Conservation (phyloP, 2,329 filamentous ascomycete genomes). For the Fonsecaea pugnacius region DNA sequence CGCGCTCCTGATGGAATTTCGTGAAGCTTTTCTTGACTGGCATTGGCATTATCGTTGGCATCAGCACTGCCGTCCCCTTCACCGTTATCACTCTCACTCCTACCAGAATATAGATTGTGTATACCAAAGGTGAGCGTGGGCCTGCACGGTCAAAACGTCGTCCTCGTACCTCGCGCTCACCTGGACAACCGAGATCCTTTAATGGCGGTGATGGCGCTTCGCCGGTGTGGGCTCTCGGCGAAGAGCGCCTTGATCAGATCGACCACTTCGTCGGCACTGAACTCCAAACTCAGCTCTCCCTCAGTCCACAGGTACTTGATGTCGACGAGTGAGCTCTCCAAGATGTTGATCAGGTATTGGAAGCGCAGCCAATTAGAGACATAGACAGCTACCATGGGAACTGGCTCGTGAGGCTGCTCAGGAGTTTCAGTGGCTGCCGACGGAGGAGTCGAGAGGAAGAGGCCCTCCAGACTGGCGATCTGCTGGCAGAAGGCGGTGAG, state of each 20-base stretch:
- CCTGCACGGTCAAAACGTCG: background rate
- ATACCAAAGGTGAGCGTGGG: background rate
- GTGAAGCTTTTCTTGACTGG: no score
- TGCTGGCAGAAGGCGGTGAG: slow-evolving; percentile 62
- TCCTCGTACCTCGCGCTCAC: background rate
- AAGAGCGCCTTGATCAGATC: slow-evolving; percentile 68
- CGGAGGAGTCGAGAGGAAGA: slow-evolving; percentile 56
- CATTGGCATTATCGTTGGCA: no score
- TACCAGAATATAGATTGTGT: background rate
- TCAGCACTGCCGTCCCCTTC: no score
- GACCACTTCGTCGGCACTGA: slow-evolving; percentile 64
- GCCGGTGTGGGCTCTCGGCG: slow-evolving; percentile 64
- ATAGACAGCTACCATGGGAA: slow-evolving; percentile 64
- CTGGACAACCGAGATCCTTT: slow-evolving; percentile 8
- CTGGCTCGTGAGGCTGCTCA: slow-evolving; percentile 31
- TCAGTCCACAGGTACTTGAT: slow-evolving; percentile 70
- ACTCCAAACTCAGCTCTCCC: slow-evolving; percentile 66
- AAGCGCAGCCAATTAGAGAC: slow-evolving; percentile 68
- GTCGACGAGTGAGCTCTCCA: slow-evolving; percentile 66
- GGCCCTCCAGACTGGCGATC: slow-evolving; percentile 59
- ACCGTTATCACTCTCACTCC: no score
- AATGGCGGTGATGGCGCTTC: slow-evolving; percentile 55
- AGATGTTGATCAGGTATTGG: slow-evolving; percentile 66
- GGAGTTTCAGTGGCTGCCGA: slow-evolving; percentile 34
- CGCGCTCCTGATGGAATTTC: no score